phyloP scores from a whole-genome alignment of 2,329 filamentous ascomycete genomes.

The Emergomyces orientalis region DNA sequence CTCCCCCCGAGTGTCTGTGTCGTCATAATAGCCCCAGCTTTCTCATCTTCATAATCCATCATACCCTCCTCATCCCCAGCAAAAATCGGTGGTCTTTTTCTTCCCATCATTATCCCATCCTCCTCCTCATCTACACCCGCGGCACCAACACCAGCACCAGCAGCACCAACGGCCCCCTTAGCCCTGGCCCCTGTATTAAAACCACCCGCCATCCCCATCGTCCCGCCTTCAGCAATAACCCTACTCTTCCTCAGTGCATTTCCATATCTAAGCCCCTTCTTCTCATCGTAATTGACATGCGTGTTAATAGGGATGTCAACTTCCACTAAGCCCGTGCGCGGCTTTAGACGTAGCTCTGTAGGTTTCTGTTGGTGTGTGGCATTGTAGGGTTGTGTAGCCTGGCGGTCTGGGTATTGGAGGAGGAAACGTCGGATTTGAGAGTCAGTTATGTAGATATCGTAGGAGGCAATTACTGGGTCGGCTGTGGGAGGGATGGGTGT shows the following conservation, averaged over 20 bases:
- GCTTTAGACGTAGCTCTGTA: constrained; percentile 71
- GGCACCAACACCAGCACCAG: constrained; percentile 20
- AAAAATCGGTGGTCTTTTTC: neutral
- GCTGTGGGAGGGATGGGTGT: constrained; percentile 20
- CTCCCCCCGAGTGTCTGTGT: constrained; percentile 82
- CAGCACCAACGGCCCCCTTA: neutral
- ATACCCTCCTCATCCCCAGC: constrained; percentile 21
- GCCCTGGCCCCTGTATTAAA: constrained; percentile 43
- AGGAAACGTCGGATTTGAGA: constrained; percentile 62
- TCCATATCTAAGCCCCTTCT: constrained; percentile 75
- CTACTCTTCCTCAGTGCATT: constrained; percentile 55
- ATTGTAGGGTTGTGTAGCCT: constrained; percentile 54
- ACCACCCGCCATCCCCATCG: constrained; percentile 61
- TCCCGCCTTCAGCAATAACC: constrained; percentile 51
- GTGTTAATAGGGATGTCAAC: constrained; percentile 79
- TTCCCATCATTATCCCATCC: constrained; percentile 12
- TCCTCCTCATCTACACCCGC: constrained; percentile 6
- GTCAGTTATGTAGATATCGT: constrained; percentile 80
- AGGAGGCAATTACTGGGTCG: constrained; percentile 64
- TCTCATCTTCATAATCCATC: constrained; percentile 20
- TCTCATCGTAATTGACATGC: constrained; percentile 65
- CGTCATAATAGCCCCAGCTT: constrained; percentile 50
- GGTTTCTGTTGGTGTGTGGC: constrained; percentile 49
- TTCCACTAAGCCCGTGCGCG: constrained; percentile 73
- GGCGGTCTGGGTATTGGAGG: constrained; percentile 72